Base-by-base conservation (phyloP, 192 early-diverging fungal species). In the Podila minutissima region DNA sequence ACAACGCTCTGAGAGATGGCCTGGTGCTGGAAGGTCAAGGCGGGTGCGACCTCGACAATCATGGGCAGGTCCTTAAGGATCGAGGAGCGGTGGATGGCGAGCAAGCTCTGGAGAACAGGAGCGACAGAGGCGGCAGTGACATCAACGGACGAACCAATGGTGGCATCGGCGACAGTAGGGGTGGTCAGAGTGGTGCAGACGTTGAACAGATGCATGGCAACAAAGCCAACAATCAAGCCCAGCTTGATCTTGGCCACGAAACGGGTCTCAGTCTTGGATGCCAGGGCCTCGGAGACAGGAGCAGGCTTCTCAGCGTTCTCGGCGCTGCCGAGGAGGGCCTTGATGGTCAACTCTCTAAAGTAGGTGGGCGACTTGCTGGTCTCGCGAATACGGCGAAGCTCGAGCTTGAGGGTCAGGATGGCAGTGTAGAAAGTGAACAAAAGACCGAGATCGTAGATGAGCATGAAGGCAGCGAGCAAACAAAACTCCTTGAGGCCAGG, bases 371-470 rank as follows among this genome's bases (percentile, higher is more conserved):
- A 70, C 62, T 74, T 79, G 38, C 77, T 81, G 62, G 51, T 81
- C 67, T 81, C 77, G 19, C 77, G 77, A 24, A 71, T 74, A 59
- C 60, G 78, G 70, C 86, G 88, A 68, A 93, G 75, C 82, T 98
- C 97, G 22, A 97, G 86, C 83, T 97, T 97, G 17, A 97, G 86
- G 55, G 95, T 92, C 72, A 98, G 83, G 41, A 96, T 89, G 19
- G 96, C 91, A 50, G 93, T 86, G 69, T 95, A 98, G 78, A 96
- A 89, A 13, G 95, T 95, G 50, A 96, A 95, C 82, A 98, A 82
- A 49, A 95, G 88, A 53, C 92, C 63, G 66, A 90, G 88, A 82
- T 98, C 97, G 68, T 95, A 95, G 66, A 92, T 83, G 28, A 95
- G 83, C 62, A 96, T 89, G 59, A 97, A 90, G 19, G 90, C 90